Conservation (phyloP, 2,329 filamentous ascomycete genomes). For the Ophiosphaerella herpotricha region DNA sequence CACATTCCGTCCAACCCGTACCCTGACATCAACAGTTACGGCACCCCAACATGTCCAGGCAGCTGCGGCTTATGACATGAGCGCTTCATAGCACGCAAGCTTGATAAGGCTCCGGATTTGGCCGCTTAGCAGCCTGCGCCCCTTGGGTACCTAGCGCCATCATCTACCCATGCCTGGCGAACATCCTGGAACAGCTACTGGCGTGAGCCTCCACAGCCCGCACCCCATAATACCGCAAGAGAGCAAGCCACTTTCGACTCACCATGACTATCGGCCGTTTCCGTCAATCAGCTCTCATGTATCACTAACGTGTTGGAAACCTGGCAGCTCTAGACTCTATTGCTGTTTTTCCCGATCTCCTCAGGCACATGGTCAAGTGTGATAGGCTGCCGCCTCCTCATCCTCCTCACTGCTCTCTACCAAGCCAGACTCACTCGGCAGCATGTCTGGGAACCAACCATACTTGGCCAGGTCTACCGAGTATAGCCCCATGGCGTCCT, state of each 20-base stretch:
- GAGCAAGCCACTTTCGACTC: conserved; percentile 5
- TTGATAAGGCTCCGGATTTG: conserved; percentile 36
- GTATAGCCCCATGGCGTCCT: conserved; percentile 53
- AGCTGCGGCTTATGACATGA: conserved; percentile 25
- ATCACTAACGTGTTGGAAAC: conserved; percentile 11
- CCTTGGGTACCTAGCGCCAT: conserved; percentile 16
- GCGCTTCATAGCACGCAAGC: conserved; percentile 24
- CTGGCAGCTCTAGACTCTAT: neutral
- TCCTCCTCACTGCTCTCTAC: conserved; percentile 41
- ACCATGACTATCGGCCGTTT: neutral
- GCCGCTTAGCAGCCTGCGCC: conserved; percentile 22
- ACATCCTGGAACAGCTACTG: conserved; percentile 10
- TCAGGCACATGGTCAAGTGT: conserved; percentile 30
- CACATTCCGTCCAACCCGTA: conserved; percentile 21
- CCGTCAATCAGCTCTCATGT: conserved; percentile 17
- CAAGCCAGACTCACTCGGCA: conserved; percentile 54
- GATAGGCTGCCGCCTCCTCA: conserved; percentile 38
- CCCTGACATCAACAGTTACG: conserved; percentile 34
- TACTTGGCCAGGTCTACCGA: conserved; percentile 52
- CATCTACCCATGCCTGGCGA: conserved; percentile 17
- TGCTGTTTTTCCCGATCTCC: conserved; percentile 2
- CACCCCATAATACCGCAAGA: conserved; percentile 7
- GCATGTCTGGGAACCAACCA: conserved; percentile 57
- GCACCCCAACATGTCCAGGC: conserved; percentile 21
- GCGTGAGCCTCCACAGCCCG: conserved; percentile 5